Base-by-base conservation (phyloP, 495 filamentous ascomycete genomes). In the Aspergillus ellipticus region DNA sequence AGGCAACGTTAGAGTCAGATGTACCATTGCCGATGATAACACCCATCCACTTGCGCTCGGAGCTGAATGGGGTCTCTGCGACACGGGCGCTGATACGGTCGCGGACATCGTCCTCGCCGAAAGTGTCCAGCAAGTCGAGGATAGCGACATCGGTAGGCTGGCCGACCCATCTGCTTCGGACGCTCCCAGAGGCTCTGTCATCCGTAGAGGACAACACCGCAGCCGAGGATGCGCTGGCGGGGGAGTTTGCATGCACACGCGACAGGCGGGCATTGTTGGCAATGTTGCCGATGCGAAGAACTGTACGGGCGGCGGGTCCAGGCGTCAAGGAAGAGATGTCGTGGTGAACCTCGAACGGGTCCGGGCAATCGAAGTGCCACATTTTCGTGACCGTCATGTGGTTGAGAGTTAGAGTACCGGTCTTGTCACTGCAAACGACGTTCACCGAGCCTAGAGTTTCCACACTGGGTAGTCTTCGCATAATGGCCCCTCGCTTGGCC, bases 31-130 rank as follows among this genome's bases (percentile, higher is more conserved):
- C 85, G 59, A 96, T 90, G 2, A 89, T 84, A 13, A 96, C 92
- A 31, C 94, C 94, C 94, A 97, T 99, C 93, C 94, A 99, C 71
- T 97, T 99, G 45, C 91, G 83, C 62, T 97, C 92, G 0, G 94
- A 97, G 65, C 91, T 96, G 66, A 99, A 99, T 0, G 94, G 92
- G 1, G 89, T 91, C 65, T 97, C 94, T 20, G 83, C 82, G 16
- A 85, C 81, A 31, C 92, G 85, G 26, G 80, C 81, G 35, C 90
- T 89, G 51, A 96, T 85, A 13, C 87, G 83, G 35, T 96, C 89
- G 42, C 94, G 84, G 19, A 93, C 84, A 73, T 99, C 94, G 46
- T 92, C 87, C 64, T 96, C 90, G 21, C 87, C 90, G 65, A 96
- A 89, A 4, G 82, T 78, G 70, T 99, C 94, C 28, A 97, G 74